phyloP scores from a whole-genome alignment of 306 rosid species.

The Echinosophora koreensis region DNA sequence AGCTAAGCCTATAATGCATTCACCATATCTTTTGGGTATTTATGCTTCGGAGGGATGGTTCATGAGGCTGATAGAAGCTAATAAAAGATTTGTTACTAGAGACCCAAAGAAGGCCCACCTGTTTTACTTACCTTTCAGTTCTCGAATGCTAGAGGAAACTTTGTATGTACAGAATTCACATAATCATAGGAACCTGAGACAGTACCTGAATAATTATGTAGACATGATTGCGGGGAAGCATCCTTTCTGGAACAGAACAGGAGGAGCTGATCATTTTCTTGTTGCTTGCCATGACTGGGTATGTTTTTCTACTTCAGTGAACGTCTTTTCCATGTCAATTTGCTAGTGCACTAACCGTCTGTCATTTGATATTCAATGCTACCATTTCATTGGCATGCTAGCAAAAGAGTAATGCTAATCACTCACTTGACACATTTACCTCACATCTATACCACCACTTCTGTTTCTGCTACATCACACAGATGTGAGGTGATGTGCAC shows the following conservation, averaged over 20 bases:
- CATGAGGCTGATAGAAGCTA: constrained; percentile 75
- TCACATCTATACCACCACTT: too few relatives aligned
- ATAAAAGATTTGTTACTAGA: constrained; percentile 68
- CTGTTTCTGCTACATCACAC: not conserved
- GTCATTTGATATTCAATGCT: constrained; percentile 15
- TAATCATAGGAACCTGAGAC: constrained; percentile 59
- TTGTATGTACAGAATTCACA: constrained; percentile 75
- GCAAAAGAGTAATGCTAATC: not conserved
- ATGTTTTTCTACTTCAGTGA: constrained; percentile 47
- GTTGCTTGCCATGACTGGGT: constrained; percentile 99
- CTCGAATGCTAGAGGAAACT: constrained; percentile 76
- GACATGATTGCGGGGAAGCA: constrained; percentile 62
- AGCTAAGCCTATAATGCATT: constrained; percentile 75
- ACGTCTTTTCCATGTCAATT: constrained; percentile 17
- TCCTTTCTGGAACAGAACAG: constrained; percentile 90
- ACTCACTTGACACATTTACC: not conserved
- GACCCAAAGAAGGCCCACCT: constrained; percentile 79
- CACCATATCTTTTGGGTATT: constrained; percentile 74
- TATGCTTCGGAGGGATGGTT: constrained; percentile 99
- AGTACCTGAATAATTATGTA: constrained; percentile 69
- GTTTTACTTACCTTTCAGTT: constrained; percentile 95
- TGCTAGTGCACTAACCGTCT: not conserved
- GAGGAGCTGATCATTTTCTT: constrained; percentile 94
- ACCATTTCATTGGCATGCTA: not conserved
- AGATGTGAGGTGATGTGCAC: not conserved